Percentiles rank a stretch among this genome's conserved stretches.
These are phyloP conservation scores for Podospora anserina DNA, from an alignment of 495 filamentous ascomycete genomes.

Conservation along the genomic window DNA sequence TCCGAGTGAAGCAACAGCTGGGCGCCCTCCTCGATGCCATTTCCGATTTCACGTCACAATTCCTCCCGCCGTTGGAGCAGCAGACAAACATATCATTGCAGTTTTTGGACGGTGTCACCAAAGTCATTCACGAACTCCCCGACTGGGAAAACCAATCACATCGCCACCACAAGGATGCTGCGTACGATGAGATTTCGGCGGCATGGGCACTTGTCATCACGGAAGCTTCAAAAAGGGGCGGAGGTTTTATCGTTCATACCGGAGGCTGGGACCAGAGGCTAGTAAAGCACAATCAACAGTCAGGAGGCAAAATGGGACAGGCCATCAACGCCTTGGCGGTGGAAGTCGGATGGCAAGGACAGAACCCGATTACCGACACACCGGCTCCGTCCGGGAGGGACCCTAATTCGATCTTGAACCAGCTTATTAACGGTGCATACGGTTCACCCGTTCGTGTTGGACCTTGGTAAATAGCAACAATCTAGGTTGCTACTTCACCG, in stretches of 20 bases:
- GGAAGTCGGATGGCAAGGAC: constrained; percentile 74
- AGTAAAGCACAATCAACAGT: constrained; percentile 81
- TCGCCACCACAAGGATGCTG: constrained; percentile 86
- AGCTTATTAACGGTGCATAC: constrained; percentile 75
- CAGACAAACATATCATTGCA: constrained; percentile 74
- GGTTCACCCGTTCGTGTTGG: constrained; percentile 72
- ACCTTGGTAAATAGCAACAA: constrained; percentile 52
- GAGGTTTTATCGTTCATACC: constrained; percentile 85
- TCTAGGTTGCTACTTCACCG: background rate
- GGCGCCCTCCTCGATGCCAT: constrained; percentile 81
- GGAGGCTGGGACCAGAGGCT: constrained; percentile 91
- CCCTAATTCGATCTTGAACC: constrained; percentile 67
- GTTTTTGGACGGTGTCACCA: constrained; percentile 84
- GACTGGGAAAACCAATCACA: constrained; percentile 82
- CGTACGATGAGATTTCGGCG: constrained; percentile 91
- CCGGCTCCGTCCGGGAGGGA: constrained; percentile 49
- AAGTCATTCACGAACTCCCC: constrained; percentile 83
- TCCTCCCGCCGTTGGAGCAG: constrained; percentile 83
- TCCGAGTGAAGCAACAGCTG: constrained; percentile 81
- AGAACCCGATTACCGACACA: constrained; percentile 36
- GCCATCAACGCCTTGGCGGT: constrained; percentile 74
- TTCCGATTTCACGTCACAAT: constrained; percentile 90
- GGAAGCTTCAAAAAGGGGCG: constrained; percentile 86
- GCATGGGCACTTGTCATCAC: constrained; percentile 91
- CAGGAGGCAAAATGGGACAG: constrained; percentile 75